A percentile compares a stretch with the other conserved stretches of the same genome.
These are phyloP conservation scores for Penicillium ucsense DNA, from an alignment of 495 filamentous ascomycete species.

Conservation along the genomic window DNA sequence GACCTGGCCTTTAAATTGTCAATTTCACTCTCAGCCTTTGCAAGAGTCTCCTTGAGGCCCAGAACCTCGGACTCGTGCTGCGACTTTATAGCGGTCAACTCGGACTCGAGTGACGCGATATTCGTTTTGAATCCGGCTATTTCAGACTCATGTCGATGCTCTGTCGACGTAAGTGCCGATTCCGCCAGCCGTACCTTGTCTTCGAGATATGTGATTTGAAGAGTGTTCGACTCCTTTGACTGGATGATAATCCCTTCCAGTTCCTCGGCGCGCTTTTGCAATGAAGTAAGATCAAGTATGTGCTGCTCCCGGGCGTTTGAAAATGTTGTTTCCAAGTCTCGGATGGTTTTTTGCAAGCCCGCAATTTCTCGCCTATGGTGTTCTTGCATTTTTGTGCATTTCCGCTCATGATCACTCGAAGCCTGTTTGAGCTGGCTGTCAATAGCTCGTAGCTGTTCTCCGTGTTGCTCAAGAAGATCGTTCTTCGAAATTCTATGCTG, in stretches of 20 bases:
- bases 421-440: constrained; percentile 38
- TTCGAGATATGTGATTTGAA: constrained; percentile 44
- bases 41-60: constrained; percentile 46
- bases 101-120: constrained; percentile 44
- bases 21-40: constrained; percentile 46
- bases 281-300: constrained; percentile 44
- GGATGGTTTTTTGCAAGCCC: constrained; percentile 50
- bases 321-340: constrained; percentile 48
- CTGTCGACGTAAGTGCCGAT: constrained; percentile 45
- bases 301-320: constrained; percentile 46
- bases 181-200: constrained; percentile 44
- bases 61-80: constrained; percentile 52
- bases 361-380: constrained; percentile 54
- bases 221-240: constrained; percentile 38
- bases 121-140: constrained; percentile 45
- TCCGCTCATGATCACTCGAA: constrained; percentile 41
- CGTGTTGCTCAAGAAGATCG: constrained; percentile 38
- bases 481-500: constrained; percentile 35
- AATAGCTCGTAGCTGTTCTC: constrained; percentile 38
- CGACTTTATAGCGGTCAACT: constrained; percentile 44
- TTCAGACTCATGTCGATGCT: constrained; percentile 50
- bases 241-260: constrained; percentile 49
- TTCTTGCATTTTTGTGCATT: constrained; percentile 33
- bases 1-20: constrained; percentile 43
- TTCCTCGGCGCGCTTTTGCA: constrained; percentile 45